These are phyloP conservation scores for Torrubiella hemipterigena DNA, from an alignment of 2,329 filamentous ascomycete species.

Conservation along the genomic window DNA sequence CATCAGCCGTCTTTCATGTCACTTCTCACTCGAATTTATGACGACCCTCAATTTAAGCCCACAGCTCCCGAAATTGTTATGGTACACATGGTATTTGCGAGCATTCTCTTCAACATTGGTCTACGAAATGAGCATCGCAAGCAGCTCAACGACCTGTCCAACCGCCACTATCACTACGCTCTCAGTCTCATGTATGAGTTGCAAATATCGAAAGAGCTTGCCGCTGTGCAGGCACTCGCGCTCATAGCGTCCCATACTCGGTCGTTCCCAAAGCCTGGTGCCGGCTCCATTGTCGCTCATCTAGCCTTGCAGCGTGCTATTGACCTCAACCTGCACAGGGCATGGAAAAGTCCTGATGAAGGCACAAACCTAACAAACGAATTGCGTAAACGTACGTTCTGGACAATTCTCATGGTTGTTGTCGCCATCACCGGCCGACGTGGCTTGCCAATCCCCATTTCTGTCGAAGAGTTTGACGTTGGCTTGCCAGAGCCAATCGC, in stretches of 20 bases:
- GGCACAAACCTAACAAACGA: constrained; percentile 55
- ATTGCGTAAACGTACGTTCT: constrained; percentile 67
- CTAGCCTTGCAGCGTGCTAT: constrained; percentile 57
- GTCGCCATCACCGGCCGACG: constrained; percentile 63
- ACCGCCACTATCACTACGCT: constrained; percentile 68
- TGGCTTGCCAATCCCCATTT: constrained; percentile 64
- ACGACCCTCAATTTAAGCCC: constrained; percentile 52
- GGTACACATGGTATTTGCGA: constrained; percentile 69
- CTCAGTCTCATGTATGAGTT: constrained; percentile 58
- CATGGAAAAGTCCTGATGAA: constrained; percentile 38
- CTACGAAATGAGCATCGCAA: constrained; percentile 50
- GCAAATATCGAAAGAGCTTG: constrained; percentile 45
- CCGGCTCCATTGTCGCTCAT: constrained; percentile 56
- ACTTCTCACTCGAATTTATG: constrained; percentile 54
- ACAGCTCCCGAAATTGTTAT: constrained; percentile 54
- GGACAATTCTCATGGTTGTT: constrained; percentile 55
- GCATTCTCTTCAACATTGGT: constrained; percentile 68
- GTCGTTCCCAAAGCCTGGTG: constrained; percentile 68
- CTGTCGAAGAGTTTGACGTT: constrained; percentile 64
- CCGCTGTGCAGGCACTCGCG: constrained; percentile 60
- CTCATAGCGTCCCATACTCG: constrained; percentile 63
- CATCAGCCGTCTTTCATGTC: constrained; percentile 61
- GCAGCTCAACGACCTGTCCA: constrained; percentile 51
- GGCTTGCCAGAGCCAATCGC: constrained; percentile 61
- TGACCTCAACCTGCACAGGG: constrained; percentile 64